A percentile compares a stretch with the other conserved stretches of the same genome.
Evolutionary conservation across 192 early-diverging fungal species (phyloP).

Genomic region (Gigaspora rosea): DNA sequence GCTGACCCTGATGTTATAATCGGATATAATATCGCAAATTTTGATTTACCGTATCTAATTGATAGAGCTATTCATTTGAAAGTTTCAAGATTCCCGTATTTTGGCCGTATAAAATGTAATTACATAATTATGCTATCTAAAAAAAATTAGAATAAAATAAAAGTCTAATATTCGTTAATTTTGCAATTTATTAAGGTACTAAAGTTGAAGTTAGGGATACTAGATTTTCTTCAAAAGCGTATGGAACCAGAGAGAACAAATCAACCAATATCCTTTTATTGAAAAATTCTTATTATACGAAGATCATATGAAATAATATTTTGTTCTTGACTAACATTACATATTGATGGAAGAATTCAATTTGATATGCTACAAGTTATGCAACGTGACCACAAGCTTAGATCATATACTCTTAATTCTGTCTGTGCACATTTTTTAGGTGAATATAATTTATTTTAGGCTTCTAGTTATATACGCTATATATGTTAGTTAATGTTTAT

Average conservation of each 20-base stretch:
- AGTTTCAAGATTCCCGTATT: conserved; percentile 75
- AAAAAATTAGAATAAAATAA: neutral
- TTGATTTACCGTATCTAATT: conserved; percentile 95
- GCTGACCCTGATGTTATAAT: conserved; percentile 93
- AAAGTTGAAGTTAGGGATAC: conserved; percentile 77
- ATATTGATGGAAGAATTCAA: conserved; percentile 87
- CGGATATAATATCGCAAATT: conserved; percentile 96
- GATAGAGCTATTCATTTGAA: conserved; percentile 83
- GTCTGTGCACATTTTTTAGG: conserved; percentile 93
- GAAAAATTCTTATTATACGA: neutral
- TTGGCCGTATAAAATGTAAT: conserved; percentile 71
- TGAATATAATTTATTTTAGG: conserved; percentile 33
- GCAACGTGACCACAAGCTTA: conserved; percentile 93
- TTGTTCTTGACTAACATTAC: conserved; percentile 19
- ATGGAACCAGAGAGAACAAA: conserved; percentile 91
- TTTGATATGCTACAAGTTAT: conserved; percentile 93
- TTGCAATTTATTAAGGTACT: conserved; percentile 32
- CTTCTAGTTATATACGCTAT: neutral
- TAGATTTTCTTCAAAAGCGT: conserved; percentile 90
- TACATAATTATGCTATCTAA: neutral
- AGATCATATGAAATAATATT: neutral
- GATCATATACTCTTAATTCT: conserved; percentile 94
- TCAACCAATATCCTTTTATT: conserved; percentile 59
- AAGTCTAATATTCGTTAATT: neutral
- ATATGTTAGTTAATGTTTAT: neutral